Percentiles rank a stretch among this genome's conserved stretches.
Evolutionary conservation across 2,329 filamentous ascomycete species (phyloP).

Genomic region (Drechmeria coniospora): DNA sequence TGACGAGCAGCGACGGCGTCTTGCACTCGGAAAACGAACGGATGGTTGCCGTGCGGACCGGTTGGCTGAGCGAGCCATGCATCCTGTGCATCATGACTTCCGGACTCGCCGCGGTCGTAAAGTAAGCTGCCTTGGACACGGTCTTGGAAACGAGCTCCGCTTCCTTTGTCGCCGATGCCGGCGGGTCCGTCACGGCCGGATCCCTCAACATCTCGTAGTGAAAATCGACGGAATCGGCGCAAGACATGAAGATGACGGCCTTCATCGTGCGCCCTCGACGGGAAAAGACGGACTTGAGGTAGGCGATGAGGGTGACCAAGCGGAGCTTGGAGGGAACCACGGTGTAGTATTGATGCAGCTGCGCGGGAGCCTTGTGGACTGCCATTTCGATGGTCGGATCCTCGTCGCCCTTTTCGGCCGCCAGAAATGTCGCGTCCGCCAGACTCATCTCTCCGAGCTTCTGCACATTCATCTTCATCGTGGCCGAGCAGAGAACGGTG

Average conservation of each 20-base stretch:
- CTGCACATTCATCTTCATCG: conserved; percentile 95
- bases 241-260: conserved; percentile 90
- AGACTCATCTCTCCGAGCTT: conserved; percentile 87
- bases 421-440: conserved; percentile 80
- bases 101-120: conserved; percentile 62
- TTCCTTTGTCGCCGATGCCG: conserved; percentile 15
- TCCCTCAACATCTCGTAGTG: conserved; percentile 70
- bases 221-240: conserved; percentile 92
- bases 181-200: conserved; percentile 13
- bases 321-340: conserved; percentile 81
- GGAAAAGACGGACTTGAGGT: conserved; percentile 76
- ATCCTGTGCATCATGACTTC: conserved; percentile 67
- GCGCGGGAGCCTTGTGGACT: conserved; percentile 67
- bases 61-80: conserved; percentile 81
- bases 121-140: conserved; percentile 51
- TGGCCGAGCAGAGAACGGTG: conserved; percentile 88
- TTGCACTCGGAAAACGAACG: conserved; percentile 60
- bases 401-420: conserved; percentile 41
- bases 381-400: conserved; percentile 30
- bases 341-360: conserved; percentile 84
- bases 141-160: conserved; percentile 35
- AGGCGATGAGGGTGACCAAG: conserved; percentile 70
- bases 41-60: conserved; percentile 74
- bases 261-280: conserved; percentile 90
- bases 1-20: conserved; percentile 69